Conservation (phyloP, 306 rosid genomes). For the Cicer judaicum region DNA sequence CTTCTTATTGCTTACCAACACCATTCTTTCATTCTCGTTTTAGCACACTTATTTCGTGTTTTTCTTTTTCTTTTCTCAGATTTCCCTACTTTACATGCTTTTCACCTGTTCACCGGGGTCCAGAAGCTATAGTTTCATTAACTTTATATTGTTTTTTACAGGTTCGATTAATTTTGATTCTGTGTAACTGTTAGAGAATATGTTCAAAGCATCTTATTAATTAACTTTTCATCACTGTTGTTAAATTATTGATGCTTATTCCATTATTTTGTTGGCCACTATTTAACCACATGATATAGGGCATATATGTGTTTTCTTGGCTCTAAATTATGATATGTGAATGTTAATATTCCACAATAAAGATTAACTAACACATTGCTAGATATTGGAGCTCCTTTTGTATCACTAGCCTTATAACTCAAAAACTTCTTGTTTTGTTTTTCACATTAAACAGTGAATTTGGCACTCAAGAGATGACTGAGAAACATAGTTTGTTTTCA, state of each 20-base stretch:
- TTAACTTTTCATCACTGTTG: slow-evolving; percentile 27
- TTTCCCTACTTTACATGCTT: slow-evolving; percentile 1
- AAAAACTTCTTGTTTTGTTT: slow-evolving; percentile 27
- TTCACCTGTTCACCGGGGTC: background rate
- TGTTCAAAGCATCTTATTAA: slow-evolving; percentile 35
- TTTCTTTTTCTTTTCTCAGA: background rate
- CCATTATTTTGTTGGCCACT: slow-evolving; percentile 40
- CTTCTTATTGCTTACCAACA: background rate
- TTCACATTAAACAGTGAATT: slow-evolving; percentile 35
- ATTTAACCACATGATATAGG: slow-evolving; percentile 27
- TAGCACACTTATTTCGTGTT: slow-evolving; percentile 2
- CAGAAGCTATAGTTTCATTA: background rate
- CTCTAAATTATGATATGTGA: slow-evolving; percentile 19
- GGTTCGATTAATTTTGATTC: background rate
- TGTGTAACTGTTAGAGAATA: slow-evolving; percentile 4
- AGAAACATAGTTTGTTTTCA: slow-evolving; percentile 54
- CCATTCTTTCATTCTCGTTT: background rate
- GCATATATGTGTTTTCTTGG: slow-evolving; percentile 19
- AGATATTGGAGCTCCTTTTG: slow-evolving; percentile 37
- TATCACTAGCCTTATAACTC: background rate
- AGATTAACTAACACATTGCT: slow-evolving; percentile 2
- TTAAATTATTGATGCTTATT: slow-evolving; percentile 27
- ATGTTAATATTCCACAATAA: slow-evolving; percentile 16
- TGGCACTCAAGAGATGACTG: slow-evolving; percentile 54
- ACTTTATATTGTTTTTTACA: background rate